Evolutionary conservation across 352 stramenopile species (phyloP), one percentile per base, ranked within the genome.

Genomic region (Phytophthora fragariae): DNA sequence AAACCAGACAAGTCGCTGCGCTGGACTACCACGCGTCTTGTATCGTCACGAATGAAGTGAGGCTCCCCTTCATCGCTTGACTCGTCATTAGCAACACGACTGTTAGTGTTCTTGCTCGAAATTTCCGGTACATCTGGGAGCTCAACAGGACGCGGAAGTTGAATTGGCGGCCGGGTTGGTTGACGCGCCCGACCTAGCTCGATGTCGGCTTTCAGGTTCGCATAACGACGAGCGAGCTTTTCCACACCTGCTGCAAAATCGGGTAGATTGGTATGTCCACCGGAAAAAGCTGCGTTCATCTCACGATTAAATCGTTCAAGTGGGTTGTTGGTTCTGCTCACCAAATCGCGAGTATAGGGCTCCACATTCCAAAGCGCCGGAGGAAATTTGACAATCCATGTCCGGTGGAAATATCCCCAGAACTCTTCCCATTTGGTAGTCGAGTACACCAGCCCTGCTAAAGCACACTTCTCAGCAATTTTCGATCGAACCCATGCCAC

Each of bases 221-320:
- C 24, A 15, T 63, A 64, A 5, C 31, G 9, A 1, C 44, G 44
- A 5, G 41, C 54, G 14, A 73, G 19, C n/a, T 57, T 33, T n/a
- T 80, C 69, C 5, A 73, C 65, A 0, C 33, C 68, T 5, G 19
- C 24, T 1, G 72, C 65, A 44, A 80, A 77, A 17, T 46, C 21
- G 2, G 65, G n/a, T 19, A 75, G 29, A 3, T 60, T 70, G 0
- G 73, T 60, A 19, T 80, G 60, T 12, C 41, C 24, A 10, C 77
- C 77, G 5, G 73, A 41, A 24, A 27, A 27, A 27, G 24, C 24
- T 27, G 24, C 24, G 24, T 27, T 27, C 24, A 27, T 27, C 24
- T 74, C 62, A 0, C 61, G 41, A 47, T 81, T 81, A 14, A 78
- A 78, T 14, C 62, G 52, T 24, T 78, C 62, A 1, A 76, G 41